Percentiles rank a stretch among this genome's conserved stretches.
These are phyloP conservation scores for Hanseniaspora sp. DNA, from an alignment of 1,139 yeast species.

Conservation along the genomic window DNA sequence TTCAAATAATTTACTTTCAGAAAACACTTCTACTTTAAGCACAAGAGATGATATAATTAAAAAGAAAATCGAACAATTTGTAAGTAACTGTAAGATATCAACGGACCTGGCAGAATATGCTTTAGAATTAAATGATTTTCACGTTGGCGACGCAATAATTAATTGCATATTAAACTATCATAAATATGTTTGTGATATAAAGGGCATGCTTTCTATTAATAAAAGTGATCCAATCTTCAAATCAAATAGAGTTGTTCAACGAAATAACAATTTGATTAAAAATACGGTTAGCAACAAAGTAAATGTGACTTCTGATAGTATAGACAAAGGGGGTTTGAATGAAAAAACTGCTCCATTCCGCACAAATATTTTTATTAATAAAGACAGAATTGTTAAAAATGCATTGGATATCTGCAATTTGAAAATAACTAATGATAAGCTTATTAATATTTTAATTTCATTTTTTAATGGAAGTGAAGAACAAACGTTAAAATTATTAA, in stretches of 20 bases:
- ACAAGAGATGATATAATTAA: neutral
- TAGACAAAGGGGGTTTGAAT: neutral
- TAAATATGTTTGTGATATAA: conserved; percentile 15
- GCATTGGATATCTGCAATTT: conserved; percentile 17
- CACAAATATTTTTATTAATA: neutral
- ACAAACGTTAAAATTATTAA: conserved; percentile 30
- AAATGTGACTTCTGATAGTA: no score
- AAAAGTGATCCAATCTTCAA: neutral
- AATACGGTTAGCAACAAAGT: no score
- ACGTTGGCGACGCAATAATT: neutral
- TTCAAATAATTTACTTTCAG: neutral
- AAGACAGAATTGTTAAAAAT: conserved; percentile 2
- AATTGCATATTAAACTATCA: neutral
- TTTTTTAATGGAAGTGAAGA: conserved; percentile 36
- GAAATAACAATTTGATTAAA: neutral
- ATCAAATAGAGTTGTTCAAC: neutral
- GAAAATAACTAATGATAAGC: conserved; percentile 17
- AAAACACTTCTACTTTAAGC: neutral
- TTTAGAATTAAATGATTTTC: neutral
- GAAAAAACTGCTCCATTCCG: neutral
- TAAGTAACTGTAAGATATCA: neutral
- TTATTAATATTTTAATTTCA: conserved; percentile 29
- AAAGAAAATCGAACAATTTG: neutral
- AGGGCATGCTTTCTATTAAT: neutral
- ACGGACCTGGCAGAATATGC: neutral